Conservation (phyloP, 495 filamentous ascomycete genomes). For the Chaetomium fimeti region DNA sequence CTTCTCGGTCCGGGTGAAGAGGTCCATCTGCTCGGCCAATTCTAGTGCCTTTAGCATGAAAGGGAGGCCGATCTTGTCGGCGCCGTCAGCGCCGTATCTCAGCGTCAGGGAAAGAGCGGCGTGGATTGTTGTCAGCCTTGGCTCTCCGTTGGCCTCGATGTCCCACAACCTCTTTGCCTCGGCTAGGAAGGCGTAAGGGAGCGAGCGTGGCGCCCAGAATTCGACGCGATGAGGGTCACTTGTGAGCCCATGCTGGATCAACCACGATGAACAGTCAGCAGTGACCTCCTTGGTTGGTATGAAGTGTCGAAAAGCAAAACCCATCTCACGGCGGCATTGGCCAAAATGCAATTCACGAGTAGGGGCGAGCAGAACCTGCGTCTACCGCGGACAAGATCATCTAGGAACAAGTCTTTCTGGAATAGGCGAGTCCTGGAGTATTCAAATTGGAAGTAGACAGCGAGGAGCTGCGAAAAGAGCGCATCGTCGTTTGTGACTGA, state of each 20-base stretch:
- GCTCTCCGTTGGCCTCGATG: constrained; percentile 26
- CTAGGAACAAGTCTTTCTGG: constrained; percentile 37
- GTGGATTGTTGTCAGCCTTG: constrained; percentile 37
- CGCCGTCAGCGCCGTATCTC: constrained; percentile 33
- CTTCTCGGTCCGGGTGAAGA: constrained; percentile 26
- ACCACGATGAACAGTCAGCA: constrained; percentile 20
- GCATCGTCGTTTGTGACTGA: constrained; percentile 33
- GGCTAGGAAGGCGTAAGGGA: constrained; percentile 40
- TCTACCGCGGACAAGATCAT: constrained; percentile 31
- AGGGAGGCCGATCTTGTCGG: constrained; percentile 36
- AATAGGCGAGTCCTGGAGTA: constrained; percentile 34
- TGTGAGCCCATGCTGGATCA: constrained; percentile 27
- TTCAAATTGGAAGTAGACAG: constrained; percentile 35
- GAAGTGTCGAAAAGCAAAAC: too few relatives aligned
- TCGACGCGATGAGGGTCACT: constrained; percentile 29
- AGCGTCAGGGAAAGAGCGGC: constrained; percentile 35
- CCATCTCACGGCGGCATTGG: constrained; percentile 31
- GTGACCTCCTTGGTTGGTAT: neutral
- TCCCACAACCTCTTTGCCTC: constrained; percentile 44
- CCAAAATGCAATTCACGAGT: constrained; percentile 38
- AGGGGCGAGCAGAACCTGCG: constrained; percentile 38
- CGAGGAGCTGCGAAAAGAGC: constrained; percentile 33
- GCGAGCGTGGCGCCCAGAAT: constrained; percentile 38
- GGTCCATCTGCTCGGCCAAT: constrained; percentile 34
- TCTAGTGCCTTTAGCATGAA: constrained; percentile 35